phyloP scores from a whole-genome alignment of 305 asterid genomes.

The Striga hermonthica region DNA sequence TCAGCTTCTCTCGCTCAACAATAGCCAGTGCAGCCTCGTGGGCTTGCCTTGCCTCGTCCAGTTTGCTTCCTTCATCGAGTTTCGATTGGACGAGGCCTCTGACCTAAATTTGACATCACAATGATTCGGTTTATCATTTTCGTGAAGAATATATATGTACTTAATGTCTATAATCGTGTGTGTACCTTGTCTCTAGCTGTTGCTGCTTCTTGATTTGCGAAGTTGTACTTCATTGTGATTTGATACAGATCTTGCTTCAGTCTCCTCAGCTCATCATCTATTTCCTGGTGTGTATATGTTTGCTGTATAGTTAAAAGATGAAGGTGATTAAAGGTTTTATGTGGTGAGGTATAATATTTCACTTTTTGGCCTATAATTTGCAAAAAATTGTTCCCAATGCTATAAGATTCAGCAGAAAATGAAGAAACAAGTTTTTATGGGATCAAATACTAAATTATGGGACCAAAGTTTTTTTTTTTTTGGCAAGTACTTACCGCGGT shows the following conservation, averaged over 20 bases:
- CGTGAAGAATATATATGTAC: background rate
- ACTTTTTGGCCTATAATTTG: background rate
- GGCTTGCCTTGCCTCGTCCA: constrained; percentile 43
- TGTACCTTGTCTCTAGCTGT: constrained; percentile 40
- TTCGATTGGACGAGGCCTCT: constrained; percentile 41
- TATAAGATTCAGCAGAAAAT: too few relatives aligned
- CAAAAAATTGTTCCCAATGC: too few relatives aligned
- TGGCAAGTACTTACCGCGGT: constrained; percentile 46
- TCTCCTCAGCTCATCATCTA: constrained; percentile 69
- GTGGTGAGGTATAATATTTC: background rate
- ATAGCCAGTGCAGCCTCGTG: constrained; percentile 52
- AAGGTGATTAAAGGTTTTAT: background rate
- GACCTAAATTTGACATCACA: constrained; percentile 37
- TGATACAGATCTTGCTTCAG: constrained; percentile 62
- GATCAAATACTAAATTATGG: too few relatives aligned
- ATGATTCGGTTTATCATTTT: too few relatives aligned
- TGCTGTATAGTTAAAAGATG: constrained; percentile 18
- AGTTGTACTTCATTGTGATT: constrained; percentile 50
- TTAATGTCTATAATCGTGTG: background rate
- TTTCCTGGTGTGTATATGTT: constrained; percentile 41
- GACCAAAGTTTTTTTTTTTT: background rate
- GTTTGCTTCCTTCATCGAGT: constrained; percentile 38
- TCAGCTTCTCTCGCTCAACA: constrained; percentile 60
- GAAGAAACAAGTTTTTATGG: too few relatives aligned
- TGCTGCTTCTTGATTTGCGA: constrained; percentile 46